phyloP scores from a whole-genome alignment of 2,329 filamentous ascomycete genomes.

The Lasiodiplodia citricola region DNA sequence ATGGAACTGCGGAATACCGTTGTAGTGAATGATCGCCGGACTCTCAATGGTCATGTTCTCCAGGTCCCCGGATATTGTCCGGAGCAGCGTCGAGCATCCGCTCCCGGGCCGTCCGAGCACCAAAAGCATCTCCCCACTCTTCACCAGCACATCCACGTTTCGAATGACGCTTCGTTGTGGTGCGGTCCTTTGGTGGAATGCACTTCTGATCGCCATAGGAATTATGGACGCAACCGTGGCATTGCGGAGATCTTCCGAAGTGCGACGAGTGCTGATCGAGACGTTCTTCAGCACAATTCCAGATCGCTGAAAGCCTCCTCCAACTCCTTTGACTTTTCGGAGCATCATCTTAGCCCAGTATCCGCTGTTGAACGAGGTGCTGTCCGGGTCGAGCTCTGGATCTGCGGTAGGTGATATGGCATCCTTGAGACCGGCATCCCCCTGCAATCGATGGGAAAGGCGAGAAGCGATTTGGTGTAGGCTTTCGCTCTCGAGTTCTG shows the following conservation, averaged over 20 bases:
- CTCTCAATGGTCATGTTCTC: conserved; percentile 60
- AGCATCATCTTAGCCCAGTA: not conserved
- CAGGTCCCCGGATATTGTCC: conserved; percentile 65
- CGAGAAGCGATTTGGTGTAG: not conserved
- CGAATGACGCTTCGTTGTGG: not conserved
- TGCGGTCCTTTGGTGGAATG: not conserved
- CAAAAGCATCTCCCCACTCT: conserved; percentile 55
- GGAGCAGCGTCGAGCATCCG: conserved; percentile 69
- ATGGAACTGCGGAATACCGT: conserved; percentile 47
- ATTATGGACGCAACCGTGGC: not conserved
- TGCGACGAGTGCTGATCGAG: not conserved
- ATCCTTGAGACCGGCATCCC: not conserved
- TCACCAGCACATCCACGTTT: conserved; percentile 38
- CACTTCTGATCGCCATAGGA: not conserved
- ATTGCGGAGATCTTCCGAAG: not conserved
- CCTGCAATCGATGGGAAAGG: not conserved
- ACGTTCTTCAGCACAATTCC: not conserved
- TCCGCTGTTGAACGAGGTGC: not conserved
- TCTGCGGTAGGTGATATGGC: not conserved
- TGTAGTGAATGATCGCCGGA: conserved; percentile 63
- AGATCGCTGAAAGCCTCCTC: not conserved
- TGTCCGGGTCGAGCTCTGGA: not conserved
- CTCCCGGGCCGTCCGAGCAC: conserved; percentile 58
- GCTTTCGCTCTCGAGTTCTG: not conserved
- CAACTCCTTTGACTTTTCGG: not conserved